Base-by-base conservation (phyloP, 2,329 filamentous ascomycete species). In the Pseudopithomyces maydicus region DNA sequence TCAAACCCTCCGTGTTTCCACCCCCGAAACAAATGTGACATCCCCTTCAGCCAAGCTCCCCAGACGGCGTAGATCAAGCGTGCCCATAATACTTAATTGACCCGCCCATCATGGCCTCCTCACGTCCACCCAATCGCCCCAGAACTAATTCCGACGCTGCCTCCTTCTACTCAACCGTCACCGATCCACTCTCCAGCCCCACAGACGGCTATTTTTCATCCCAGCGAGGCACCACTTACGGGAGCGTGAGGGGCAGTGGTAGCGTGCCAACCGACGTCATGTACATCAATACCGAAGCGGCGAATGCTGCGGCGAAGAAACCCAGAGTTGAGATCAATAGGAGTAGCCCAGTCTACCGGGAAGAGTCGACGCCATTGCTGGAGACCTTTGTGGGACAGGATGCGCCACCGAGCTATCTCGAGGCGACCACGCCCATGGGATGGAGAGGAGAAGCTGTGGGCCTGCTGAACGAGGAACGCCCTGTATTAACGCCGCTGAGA, bases 271-370 rank as follows among this genome's bases (percentile, higher is more conserved):
- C 8, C 53, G 51, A 45, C 35, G 46, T 47, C 38, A 74, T 74
- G 72, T 73, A 65, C 42, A 73, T 74, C 33, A 69, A 74, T 29
- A 74, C 70, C 4, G 64, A 62, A n/a, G 66, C 65, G 12, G 72
- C 72, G 2, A 74, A 74, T 48, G 51, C 59, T 41, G 65, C 63
- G 35, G 45, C 57, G 8, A 64, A 65, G 12, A 64, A 65, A 33
- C 65, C 67, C 14, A 66, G 59, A 23, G 57, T 66, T 1, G 50
- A 45, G 15, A 38, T 62, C 12, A 63, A 63, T 20, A 61, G 59
- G 11, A 55, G 62, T 45, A 60, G 52, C 50, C 42, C 61, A 35
- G 46, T 60, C 29, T 61, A 66, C 44, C 60, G 56, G 26, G 62
- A 70, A 22, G 57, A 65, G 7, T 50, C 59, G 20, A 67, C 66